phyloP scores from a whole-genome alignment of 2,329 filamentous ascomycete genomes.

The Aureobasidium uvarum region DNA sequence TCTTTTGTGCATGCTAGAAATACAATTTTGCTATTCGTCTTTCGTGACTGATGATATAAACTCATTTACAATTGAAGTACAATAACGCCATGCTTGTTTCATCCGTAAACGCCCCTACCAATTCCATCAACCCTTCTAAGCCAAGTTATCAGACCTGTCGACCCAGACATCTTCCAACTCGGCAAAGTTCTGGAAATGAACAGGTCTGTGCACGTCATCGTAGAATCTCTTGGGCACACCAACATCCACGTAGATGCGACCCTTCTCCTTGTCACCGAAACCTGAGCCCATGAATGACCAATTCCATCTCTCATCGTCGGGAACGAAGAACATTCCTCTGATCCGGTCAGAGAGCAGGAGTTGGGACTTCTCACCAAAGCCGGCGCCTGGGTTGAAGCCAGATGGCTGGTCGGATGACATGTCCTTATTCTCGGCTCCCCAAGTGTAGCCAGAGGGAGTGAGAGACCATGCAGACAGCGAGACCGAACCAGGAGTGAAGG shows the following conservation, averaged over 20 bases:
- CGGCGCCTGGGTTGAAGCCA: constrained; percentile 72
- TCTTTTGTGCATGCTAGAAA: not conserved
- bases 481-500: constrained; percentile 94
- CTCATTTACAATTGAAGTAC: not conserved
- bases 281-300: constrained; percentile 96
- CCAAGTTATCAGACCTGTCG: constrained; percentile 89
- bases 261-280: constrained; percentile 84
- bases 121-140: constrained; percentile 48
- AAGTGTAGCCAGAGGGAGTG: constrained; percentile 89
- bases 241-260: constrained; percentile 80
- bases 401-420: constrained; percentile 87
- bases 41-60: not conserved
- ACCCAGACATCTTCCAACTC: constrained; percentile 97
- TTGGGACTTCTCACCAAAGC: constrained; percentile 94
- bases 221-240: constrained; percentile 89
- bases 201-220: constrained; percentile 82
- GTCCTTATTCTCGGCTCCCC: constrained; percentile 96
- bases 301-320: constrained; percentile 89
- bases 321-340: constrained; percentile 92
- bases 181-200: constrained; percentile 97
- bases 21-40: constrained; percentile 6
- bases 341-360: constrained; percentile 90
- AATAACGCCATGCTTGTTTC: constrained; percentile 13
- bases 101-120: not conserved
- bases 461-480: constrained; percentile 92